Conservation (phyloP, 2,329 filamentous ascomycete genomes). For the Paramyrothecium roridum region DNA sequence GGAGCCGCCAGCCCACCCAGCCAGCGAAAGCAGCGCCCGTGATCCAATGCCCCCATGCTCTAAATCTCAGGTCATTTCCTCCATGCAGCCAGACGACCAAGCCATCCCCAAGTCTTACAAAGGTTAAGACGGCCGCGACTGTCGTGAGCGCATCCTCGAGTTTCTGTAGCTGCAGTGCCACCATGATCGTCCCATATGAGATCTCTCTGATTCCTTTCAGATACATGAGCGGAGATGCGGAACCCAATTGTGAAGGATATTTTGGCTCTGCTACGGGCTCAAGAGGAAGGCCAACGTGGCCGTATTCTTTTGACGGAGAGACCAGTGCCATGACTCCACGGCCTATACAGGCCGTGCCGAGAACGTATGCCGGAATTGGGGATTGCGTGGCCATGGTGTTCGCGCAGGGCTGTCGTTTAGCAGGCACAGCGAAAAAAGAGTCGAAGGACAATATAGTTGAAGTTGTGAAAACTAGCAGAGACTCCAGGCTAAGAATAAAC, state of each 20-base stretch:
- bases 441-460: too few relatives aligned
- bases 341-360: constrained; percentile 16
- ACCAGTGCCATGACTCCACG: constrained; percentile 20
- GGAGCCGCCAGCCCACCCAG: constrained; percentile 22
- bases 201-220: constrained; percentile 31
- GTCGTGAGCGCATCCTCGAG: constrained; percentile 24
- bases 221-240: constrained; percentile 27
- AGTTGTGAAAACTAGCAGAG: too few relatives aligned
- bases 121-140: constrained; percentile 20
- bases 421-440: too few relatives aligned
- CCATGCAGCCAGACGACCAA: constrained; percentile 27
- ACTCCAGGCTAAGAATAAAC: too few relatives aligned
- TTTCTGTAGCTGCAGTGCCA: constrained; percentile 23
- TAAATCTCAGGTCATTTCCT: constrained; percentile 15
- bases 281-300: constrained; percentile 17
- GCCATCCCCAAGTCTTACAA: constrained; percentile 27
- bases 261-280: constrained; percentile 3
- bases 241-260: background rate
- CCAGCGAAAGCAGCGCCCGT: constrained; percentile 17
- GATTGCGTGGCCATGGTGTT: constrained; percentile 16
- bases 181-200: constrained; percentile 23
- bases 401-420: too few relatives aligned
- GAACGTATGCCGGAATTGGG: constrained; percentile 15
- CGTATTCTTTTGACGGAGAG: constrained; percentile 17
- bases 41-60: constrained; percentile 21